Evolutionary conservation across 139 green algal genomes (phyloP).

Genomic region (Coccomyxa sp.): DNA sequence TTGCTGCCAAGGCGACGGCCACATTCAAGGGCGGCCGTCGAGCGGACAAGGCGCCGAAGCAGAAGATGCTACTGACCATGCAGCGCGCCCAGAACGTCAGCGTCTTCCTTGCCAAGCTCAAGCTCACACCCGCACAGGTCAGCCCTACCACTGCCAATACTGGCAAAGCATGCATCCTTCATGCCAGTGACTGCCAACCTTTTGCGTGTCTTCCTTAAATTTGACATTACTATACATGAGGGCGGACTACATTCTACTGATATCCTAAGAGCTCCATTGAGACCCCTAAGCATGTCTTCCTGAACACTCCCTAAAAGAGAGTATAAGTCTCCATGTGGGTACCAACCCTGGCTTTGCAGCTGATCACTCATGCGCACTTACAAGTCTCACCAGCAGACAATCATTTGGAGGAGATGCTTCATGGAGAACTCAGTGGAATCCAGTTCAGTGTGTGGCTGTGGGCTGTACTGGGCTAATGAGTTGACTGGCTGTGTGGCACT

Average conservation of each 20-base stretch:
- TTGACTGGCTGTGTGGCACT: background rate
- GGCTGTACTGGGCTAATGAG: background rate
- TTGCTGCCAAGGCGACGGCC: constrained; percentile 15
- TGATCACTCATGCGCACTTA: too few species aligned
- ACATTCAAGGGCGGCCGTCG: background rate
- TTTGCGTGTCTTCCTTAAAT: background rate
- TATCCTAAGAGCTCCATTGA: background rate
- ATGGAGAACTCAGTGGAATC: background rate
- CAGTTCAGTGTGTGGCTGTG: background rate
- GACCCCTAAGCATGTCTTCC: background rate
- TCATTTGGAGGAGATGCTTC: background rate
- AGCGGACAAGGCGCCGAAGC: background rate
- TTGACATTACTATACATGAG: background rate
- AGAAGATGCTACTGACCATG: constrained; percentile 22
- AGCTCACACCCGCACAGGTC: constrained; percentile 26
- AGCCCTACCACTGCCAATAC: background rate
- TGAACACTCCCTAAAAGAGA: background rate
- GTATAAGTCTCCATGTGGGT: background rate
- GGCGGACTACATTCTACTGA: too few species aligned
- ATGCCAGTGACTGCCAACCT: background rate
- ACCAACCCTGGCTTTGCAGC: too few species aligned
- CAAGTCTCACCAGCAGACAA: background rate
- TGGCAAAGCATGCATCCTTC: background rate
- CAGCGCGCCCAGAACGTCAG: constrained; percentile 37
- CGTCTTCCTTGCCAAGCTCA: constrained; percentile 27